Evolutionary conservation across 2,329 filamentous ascomycete genomes (phyloP).

Genomic region (Bretziella fagacearum): DNA sequence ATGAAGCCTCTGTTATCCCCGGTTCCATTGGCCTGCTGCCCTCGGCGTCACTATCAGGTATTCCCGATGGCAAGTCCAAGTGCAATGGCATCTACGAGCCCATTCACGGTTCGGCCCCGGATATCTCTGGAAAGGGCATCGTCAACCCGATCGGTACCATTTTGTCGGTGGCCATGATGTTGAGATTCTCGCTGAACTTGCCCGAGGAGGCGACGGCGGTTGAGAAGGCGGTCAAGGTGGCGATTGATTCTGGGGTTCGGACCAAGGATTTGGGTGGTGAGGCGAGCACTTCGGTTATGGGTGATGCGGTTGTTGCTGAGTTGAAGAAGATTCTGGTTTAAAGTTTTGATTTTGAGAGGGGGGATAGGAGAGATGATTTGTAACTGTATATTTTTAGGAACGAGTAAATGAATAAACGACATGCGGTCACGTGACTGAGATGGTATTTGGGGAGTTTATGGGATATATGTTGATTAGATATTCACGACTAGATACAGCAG

Average conservation of each 20-base stretch:
- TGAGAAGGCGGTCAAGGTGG: slow-evolving; percentile 62
- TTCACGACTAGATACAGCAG: neutral
- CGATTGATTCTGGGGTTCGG: slow-evolving; percentile 60
- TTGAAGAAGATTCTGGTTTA: slow-evolving; percentile 48
- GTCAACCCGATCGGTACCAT: slow-evolving; percentile 77
- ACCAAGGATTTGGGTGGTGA: slow-evolving; percentile 77
- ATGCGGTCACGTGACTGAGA: too few relatives aligned
- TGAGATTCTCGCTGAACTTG: slow-evolving; percentile 77
- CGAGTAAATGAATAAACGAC: too few relatives aligned
- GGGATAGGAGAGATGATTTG: neutral
- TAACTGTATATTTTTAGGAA: neutral
- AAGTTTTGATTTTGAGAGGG: slow-evolving; percentile 20
- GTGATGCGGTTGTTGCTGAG: slow-evolving; percentile 61
- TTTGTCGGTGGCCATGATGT: slow-evolving; percentile 86
- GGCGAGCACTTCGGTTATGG: slow-evolving; percentile 53
- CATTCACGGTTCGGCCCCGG: slow-evolving; percentile 86
- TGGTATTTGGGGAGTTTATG: too few relatives aligned
- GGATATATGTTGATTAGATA: neutral
- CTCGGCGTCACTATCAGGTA: slow-evolving; percentile 68
- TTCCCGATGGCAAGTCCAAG: slow-evolving; percentile 68
- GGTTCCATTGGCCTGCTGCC: slow-evolving; percentile 78
- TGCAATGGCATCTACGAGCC: slow-evolving; percentile 96
- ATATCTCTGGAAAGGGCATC: slow-evolving; percentile 81
- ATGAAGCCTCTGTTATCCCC: slow-evolving; percentile 89
- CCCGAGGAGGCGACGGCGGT: slow-evolving; percentile 61